Conservation (phyloP, 805 yeast species). For the Ogataea pilisensis region DNA sequence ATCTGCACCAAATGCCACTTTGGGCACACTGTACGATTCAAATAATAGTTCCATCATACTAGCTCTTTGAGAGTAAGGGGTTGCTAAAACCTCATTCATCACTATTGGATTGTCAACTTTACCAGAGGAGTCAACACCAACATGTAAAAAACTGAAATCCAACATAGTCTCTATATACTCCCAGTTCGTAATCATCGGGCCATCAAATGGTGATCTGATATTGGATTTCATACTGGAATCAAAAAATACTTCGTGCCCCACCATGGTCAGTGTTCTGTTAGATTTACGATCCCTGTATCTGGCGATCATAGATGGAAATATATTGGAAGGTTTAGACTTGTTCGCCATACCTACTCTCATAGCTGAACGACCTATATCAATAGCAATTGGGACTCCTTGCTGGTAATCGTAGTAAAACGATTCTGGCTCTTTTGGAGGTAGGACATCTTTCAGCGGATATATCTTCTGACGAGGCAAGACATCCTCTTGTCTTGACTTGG, state of each 20-base stretch:
- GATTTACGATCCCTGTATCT: constrained; percentile 74
- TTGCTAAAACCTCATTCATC: constrained; percentile 72
- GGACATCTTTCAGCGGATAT: constrained; percentile 39
- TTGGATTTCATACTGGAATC: constrained; percentile 68
- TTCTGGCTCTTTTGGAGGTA: constrained; percentile 37
- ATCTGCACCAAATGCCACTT: constrained; percentile 79
- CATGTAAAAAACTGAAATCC: constrained; percentile 78
- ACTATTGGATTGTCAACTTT: constrained; percentile 74
- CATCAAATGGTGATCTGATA: constrained; percentile 81
- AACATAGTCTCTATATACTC: constrained; percentile 77
- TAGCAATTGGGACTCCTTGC: constrained; percentile 68
- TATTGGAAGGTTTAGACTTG: constrained; percentile 45
- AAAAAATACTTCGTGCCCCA: constrained; percentile 76
- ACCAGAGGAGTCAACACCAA: constrained; percentile 57
- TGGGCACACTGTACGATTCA: constrained; percentile 75
- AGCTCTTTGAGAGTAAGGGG: constrained; percentile 65
- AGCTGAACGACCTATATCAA: constrained; percentile 75
- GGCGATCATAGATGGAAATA: constrained; percentile 66
- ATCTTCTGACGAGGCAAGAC: constrained; percentile 40
- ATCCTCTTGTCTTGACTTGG: constrained; percentile 18
- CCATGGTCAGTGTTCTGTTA: constrained; percentile 57
- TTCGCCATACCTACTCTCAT: constrained; percentile 59
- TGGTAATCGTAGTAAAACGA: constrained; percentile 47
- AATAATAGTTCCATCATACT: constrained; percentile 79
- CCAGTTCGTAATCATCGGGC: constrained; percentile 86